Evolutionary conservation across 2,329 filamentous ascomycete genomes (phyloP).

Genomic region (Hypoxylon sp.): DNA sequence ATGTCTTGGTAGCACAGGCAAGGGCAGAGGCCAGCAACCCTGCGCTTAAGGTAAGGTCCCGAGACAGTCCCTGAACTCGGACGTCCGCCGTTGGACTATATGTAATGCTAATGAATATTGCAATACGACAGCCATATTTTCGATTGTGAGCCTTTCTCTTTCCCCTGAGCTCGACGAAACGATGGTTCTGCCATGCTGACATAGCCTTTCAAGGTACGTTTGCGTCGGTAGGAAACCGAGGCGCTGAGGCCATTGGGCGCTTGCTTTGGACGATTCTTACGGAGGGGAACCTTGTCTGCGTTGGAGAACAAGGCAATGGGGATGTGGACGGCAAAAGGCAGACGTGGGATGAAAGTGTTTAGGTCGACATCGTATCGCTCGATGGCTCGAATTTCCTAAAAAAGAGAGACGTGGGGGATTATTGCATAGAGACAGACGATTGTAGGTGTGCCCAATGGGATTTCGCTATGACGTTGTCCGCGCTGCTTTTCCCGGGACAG

Average conservation of each 20-base stretch:
- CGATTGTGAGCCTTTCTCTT: constrained; percentile 62
- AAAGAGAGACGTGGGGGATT: constrained; percentile 8
- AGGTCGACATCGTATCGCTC: constrained; percentile 29
- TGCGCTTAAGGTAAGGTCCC: constrained; percentile 63
- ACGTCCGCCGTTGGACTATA: constrained; percentile 1
- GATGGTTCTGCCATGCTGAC: constrained; percentile 25
- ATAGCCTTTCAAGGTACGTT: constrained; percentile 62
- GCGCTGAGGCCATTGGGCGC: constrained; percentile 39
- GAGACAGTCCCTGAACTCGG: constrained; percentile 10
- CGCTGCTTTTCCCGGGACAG: constrained; percentile 5
- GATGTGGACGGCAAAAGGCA: constrained; percentile 15
- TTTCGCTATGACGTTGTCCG: constrained; percentile 18
- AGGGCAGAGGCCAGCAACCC: constrained; percentile 61
- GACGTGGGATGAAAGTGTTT: constrained; percentile 25
- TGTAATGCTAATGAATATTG: constrained; percentile 37
- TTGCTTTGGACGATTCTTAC: constrained; percentile 18
- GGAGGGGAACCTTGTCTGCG: constrained; percentile 29
- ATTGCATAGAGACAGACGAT: constrained; percentile 14
- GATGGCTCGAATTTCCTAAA: constrained; percentile 17
- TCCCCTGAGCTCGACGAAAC: background rate
- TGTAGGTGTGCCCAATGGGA: constrained; percentile 13
- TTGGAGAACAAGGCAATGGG: constrained; percentile 24
- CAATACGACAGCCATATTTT: constrained; percentile 66
- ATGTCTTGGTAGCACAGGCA: constrained; percentile 65
- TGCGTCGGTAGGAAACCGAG: constrained; percentile 71